Conservation (phyloP, 2,329 filamentous ascomycete genomes). For the Davidsoniella australis region DNA sequence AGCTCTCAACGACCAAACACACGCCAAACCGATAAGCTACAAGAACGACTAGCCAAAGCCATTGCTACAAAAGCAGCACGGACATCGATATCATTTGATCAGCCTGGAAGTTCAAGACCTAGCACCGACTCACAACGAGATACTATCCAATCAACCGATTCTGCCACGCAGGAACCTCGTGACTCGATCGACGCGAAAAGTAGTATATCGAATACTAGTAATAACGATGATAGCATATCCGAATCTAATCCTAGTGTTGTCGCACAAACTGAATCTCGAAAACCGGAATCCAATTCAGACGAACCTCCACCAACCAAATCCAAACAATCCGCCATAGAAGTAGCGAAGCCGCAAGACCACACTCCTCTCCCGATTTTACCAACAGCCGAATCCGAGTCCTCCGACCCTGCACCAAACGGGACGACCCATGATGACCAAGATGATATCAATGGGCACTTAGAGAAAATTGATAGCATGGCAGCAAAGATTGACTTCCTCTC, state of each 20-base stretch:
- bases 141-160: no score
- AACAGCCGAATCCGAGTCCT: neutral
- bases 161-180: no score
- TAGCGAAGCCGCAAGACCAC: neutral
- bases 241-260: neutral
- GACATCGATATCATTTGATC: conserved; percentile 2
- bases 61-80: conserved; percentile 46
- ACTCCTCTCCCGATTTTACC: neutral
- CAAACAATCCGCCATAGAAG: neutral
- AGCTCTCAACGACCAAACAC: conserved; percentile 43
- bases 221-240: no score
- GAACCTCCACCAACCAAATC: neutral
- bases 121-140: no score
- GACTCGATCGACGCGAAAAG: no score
- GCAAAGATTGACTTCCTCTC: conserved; percentile 81
- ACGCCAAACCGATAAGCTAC: conserved; percentile 61
- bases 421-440: conserved; percentile 56
- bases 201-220: no score
- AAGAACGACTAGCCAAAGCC: conserved; percentile 77
- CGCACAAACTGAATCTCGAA: neutral
- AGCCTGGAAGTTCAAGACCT: neutral
- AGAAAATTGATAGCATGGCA: conserved; percentile 82
- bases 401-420: neutral
- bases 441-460: conserved; percentile 49
- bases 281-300: neutral